Conservation (phyloP, 2,329 filamentous ascomycete genomes). For the Sarocladium brachiariae region DNA sequence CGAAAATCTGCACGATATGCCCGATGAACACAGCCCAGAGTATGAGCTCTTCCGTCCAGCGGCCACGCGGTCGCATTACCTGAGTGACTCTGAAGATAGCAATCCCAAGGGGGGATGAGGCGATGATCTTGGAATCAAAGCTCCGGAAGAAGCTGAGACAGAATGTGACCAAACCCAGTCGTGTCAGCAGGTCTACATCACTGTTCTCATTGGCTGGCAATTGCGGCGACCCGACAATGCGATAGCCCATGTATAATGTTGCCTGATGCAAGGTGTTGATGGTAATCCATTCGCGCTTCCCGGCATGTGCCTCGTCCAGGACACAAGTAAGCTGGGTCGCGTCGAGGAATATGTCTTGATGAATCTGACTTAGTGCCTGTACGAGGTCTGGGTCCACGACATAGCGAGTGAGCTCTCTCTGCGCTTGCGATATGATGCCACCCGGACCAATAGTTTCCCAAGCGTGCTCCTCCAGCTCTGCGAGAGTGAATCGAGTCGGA, state of each 20-base stretch:
- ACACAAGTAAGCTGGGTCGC: not conserved
- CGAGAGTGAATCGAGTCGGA: not conserved
- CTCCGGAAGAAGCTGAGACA: conserved; percentile 6
- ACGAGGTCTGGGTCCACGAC: not conserved
- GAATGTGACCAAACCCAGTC: not conserved
- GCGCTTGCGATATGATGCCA: not conserved
- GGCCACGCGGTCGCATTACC: not conserved
- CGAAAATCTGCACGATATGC: conserved; percentile 2
- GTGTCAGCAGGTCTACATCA: not conserved
- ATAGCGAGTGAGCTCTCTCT: not conserved
- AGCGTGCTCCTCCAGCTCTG: not conserved
- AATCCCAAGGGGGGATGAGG: not conserved
- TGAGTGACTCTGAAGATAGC: not conserved
- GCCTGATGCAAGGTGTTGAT: not conserved
- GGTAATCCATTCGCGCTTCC: conserved; percentile 3
- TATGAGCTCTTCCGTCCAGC: conserved; percentile 3
- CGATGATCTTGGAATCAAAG: conserved; percentile 1
- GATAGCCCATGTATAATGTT: conserved; percentile 4
- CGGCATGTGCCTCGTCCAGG: not conserved
- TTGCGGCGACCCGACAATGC: not conserved
- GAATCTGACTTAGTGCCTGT: not conserved
- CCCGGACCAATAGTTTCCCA: not conserved
- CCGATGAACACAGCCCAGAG: not conserved
- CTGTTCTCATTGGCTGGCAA: not conserved
- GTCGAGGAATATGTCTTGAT: conserved; percentile 4